phyloP scores from a whole-genome alignment of 192 early-diverging fungal genomes.

The Spizellomyces punctatus region DNA sequence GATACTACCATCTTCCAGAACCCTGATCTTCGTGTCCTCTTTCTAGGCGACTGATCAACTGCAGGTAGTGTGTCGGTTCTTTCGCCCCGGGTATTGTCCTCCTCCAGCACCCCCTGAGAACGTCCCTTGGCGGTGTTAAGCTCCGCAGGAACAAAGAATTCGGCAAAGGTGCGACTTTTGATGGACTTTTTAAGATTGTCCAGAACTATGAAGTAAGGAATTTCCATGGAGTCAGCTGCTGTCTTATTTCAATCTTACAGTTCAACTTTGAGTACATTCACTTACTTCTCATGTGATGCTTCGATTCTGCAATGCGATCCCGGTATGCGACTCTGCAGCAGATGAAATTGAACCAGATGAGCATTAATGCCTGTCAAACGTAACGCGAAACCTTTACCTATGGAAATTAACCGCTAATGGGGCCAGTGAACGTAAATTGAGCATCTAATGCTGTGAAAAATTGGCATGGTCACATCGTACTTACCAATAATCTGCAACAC shows the following conservation, averaged over 20 bases:
- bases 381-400: not conserved
- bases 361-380: not conserved
- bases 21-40: too few relatives aligned
- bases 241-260: not conserved
- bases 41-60: too few relatives aligned
- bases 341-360: not conserved
- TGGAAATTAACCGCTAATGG: slow-evolving; percentile 35
- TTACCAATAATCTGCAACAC: slow-evolving; percentile 33
- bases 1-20: too few relatives aligned
- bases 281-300: slow-evolving; percentile 22
- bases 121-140: not conserved
- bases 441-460: not conserved
- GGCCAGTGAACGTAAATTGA: not conserved
- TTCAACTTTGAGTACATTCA: not conserved
- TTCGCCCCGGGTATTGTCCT: too few relatives aligned
- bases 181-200: slow-evolving; percentile 23
- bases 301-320: slow-evolving; percentile 31
- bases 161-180: not conserved
- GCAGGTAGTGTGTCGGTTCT: too few relatives aligned
- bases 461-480: not conserved
- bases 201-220: slow-evolving; percentile 9
- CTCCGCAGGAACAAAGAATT: slow-evolving; percentile 5
- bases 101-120: too few relatives aligned
- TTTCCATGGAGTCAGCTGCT: not conserved
- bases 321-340: slow-evolving; percentile 26